A percentile compares a stretch with the other conserved stretches of the same genome.
These are phyloP conservation scores for Chalciporus piperatus DNA, from an alignment of 768 basidiomycete genomes.

Conservation along the genomic window DNA sequence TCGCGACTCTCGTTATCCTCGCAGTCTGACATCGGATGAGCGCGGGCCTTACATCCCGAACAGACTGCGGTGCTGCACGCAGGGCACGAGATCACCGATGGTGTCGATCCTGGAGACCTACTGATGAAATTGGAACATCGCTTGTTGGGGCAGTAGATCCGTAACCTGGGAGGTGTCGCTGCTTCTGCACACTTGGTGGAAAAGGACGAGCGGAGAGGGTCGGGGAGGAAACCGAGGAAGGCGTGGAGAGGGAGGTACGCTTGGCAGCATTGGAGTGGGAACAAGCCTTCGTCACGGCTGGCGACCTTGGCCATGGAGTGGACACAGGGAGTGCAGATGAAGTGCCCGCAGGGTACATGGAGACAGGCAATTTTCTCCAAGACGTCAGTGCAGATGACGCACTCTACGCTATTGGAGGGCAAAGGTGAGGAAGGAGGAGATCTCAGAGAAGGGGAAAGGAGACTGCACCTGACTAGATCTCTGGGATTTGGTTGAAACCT, in stretches of 20 bases:
- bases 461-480: neutral
- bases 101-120: conserved; percentile 24
- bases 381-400: conserved; percentile 41
- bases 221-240: conserved; percentile 33
- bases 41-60: conserved; percentile 43
- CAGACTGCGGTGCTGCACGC: conserved; percentile 44
- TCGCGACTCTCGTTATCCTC: conserved; percentile 39
- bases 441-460: no score
- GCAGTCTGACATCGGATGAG: conserved; percentile 43
- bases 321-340: conserved; percentile 47
- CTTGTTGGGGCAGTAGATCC: conserved; percentile 48
- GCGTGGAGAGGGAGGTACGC: conserved; percentile 31
- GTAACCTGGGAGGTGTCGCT: conserved; percentile 37
- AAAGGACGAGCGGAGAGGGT: conserved; percentile 31
- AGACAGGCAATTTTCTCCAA: conserved; percentile 24
- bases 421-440: neutral
- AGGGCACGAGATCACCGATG: conserved; percentile 33
- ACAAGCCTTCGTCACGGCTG: conserved; percentile 46
- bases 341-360: conserved; percentile 43
- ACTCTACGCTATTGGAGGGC: conserved; percentile 23
- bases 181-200: conserved; percentile 47
- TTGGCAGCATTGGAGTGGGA: conserved; percentile 52
- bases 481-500: neutral
- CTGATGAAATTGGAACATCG: conserved; percentile 56
- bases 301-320: conserved; percentile 40